Evolutionary conservation across 345 rosid species (phyloP), one percentile per base, ranked within the genome.

Genomic region (Nasturtium officinale): DNA sequence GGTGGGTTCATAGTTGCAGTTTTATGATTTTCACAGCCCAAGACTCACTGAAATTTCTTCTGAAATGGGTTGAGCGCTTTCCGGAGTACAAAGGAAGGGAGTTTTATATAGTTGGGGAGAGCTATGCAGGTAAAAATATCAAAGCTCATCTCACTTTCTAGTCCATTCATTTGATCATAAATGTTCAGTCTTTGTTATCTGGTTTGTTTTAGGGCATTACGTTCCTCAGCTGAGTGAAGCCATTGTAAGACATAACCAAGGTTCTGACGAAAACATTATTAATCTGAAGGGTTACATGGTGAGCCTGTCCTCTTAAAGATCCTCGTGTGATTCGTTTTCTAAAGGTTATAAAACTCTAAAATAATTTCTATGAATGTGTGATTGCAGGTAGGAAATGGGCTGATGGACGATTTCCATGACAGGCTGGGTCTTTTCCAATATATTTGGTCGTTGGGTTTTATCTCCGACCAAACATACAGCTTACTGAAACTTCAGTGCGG

Each of bases 211-310:
- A 94, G 98, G 98, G 38, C 98, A 94, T 79, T 94, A 91, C 84
- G 88, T 91, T 83, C 98, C 97, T 72, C 97, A 94, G 79, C 83
- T 94, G 26, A 94, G 98, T 73, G 85, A 86, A 72, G 90, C 87
- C 48, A 87, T 94, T 78, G 88, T 85, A 52, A 61, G 56, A 73
- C 72, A 86, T 83, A 91, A 91, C 83, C 54, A 16, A 61, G 86
- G 76, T 71, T 77, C 74, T 60, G 78, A 72, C 10, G 69, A 65
- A 18, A 78, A 63, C 61, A 64, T 69, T 68, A 87, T 94, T 63
- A 89, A 94, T 81, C 80, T 94, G 53, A 94, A 82, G 85, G 96
- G 98, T 69, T 94, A 83, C 77, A 91, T 94, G 98, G 98, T 94
- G 76, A 50, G 53, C 42, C 16, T 23, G 16, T 26, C 29, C 54